Conservation (phyloP, 1,139 yeast genomes). For the Debaryomyces fabryi region DNA sequence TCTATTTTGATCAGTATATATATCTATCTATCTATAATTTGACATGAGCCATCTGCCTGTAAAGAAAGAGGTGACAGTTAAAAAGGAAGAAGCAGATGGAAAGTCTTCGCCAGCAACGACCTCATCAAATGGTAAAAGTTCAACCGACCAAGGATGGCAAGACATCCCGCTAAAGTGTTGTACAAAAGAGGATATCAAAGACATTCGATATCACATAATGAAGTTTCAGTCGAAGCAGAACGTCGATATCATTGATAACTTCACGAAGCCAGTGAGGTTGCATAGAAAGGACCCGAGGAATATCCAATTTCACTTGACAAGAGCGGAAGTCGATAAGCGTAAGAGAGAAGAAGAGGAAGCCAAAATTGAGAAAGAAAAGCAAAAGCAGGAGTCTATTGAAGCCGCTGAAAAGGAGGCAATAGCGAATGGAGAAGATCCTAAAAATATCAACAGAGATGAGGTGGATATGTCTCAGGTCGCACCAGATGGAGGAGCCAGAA, state of each 20-base stretch:
- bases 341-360: constrained; percentile 50
- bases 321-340: constrained; percentile 61
- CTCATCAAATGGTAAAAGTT: constrained; percentile 10
- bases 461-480: constrained; percentile 75
- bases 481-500: constrained; percentile 91
- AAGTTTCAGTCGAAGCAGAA: constrained; percentile 75
- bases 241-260: constrained; percentile 71
- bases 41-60: constrained; percentile 29
- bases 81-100: constrained; percentile 22
- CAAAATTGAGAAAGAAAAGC: constrained; percentile 26
- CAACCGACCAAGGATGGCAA: constrained; percentile 46
- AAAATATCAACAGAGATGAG: constrained; percentile 24
- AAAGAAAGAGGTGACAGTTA: constrained; percentile 30
- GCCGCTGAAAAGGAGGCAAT: constrained; percentile 21
- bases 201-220: constrained; percentile 77
- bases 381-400: constrained; percentile 34
- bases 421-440: constrained; percentile 23
- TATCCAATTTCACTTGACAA: constrained; percentile 77
- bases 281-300: constrained; percentile 93
- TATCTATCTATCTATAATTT: neutral
- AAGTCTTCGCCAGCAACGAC: constrained; percentile 8
- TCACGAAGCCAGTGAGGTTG: constrained; percentile 79
- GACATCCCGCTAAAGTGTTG: constrained; percentile 77
- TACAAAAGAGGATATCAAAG: constrained; percentile 69
- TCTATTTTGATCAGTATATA: neutral